Evolutionary conservation across 2,329 filamentous ascomycete genomes (phyloP).

Genomic region (Ilyonectria sp.): DNA sequence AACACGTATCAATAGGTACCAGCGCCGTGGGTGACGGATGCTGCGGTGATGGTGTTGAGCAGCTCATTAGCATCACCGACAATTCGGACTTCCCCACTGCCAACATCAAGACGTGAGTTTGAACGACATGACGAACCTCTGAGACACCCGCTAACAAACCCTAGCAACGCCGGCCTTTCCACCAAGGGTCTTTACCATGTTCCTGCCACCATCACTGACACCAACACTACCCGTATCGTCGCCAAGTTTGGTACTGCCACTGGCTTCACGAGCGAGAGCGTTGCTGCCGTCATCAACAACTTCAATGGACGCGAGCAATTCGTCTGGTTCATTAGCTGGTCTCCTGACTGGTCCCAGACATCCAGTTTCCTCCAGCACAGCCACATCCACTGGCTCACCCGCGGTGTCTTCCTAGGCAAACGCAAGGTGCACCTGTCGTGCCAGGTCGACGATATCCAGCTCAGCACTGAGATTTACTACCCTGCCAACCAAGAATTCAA

Average conservation of each 20-base stretch:
- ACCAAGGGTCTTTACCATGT: constrained; percentile 38
- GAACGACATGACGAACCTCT: neutral
- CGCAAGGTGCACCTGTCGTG: constrained; percentile 34
- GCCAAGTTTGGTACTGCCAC: constrained; percentile 34
- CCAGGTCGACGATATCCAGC: constrained; percentile 38
- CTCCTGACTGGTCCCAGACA: constrained; percentile 34
- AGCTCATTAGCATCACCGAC: constrained; percentile 34
- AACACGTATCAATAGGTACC: neutral
- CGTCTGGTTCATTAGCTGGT: constrained; percentile 39
- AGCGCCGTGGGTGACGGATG: neutral
- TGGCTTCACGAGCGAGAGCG: constrained; percentile 27
- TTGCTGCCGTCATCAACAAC: constrained; percentile 36
- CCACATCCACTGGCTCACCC: constrained; percentile 39
- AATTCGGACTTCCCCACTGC: constrained; percentile 32
- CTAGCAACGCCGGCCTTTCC: constrained; percentile 29
- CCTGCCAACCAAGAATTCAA: constrained; percentile 33
- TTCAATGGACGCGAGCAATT: constrained; percentile 38
- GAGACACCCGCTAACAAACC: neutral
- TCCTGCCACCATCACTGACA: constrained; percentile 32
- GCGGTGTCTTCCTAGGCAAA: constrained; percentile 38
- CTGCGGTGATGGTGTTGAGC: constrained; percentile 16
- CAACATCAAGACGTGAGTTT: constrained; percentile 33
- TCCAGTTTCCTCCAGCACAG: constrained; percentile 34
- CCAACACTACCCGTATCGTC: constrained; percentile 26
- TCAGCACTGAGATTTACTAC: constrained; percentile 34